Conservation (phyloP, 257 asterid species). For the Plantago elongata region DNA sequence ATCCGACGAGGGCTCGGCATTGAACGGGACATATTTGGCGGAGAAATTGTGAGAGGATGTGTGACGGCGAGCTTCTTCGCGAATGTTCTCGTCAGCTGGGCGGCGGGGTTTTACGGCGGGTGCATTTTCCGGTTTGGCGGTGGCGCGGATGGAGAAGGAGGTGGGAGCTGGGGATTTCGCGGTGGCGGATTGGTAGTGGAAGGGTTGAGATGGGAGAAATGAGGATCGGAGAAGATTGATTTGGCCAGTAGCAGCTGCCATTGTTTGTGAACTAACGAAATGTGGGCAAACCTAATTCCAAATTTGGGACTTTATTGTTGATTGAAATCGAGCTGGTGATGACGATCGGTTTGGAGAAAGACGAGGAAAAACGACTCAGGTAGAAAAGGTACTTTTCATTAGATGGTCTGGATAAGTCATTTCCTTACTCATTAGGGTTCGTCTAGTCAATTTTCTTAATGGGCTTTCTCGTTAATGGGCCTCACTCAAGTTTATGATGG, state of each 20-base stretch:
- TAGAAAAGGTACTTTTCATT: too few relatives aligned
- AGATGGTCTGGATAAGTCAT: too few relatives aligned
- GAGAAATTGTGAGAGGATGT: constrained; percentile 31
- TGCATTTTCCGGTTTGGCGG: not conserved
- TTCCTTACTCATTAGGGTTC: too few relatives aligned
- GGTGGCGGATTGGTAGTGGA: not conserved
- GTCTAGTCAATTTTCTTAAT: too few relatives aligned
- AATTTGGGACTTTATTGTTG: too few relatives aligned
- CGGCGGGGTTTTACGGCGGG: not conserved
- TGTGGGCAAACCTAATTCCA: too few relatives aligned
- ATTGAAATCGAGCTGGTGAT: too few relatives aligned
- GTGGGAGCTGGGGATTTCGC: not conserved
- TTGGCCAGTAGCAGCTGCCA: not conserved
- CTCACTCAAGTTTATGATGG: too few relatives aligned
- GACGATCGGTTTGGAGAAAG: too few relatives aligned
- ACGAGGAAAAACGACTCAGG: too few relatives aligned
- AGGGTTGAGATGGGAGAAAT: not conserved
- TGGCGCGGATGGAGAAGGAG: not conserved
- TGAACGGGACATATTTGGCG: constrained; percentile 59
- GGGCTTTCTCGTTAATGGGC: too few relatives aligned
- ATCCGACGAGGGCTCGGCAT: constrained; percentile 37
- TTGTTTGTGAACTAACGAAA: not conserved
- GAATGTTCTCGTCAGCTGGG: constrained; percentile 6
- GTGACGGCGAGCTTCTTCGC: constrained; percentile 20
- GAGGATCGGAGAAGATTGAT: constrained; percentile 3